phyloP scores from a whole-genome alignment of 164 flowering plant genomes.

The Macadamia tetraphylla region DNA sequence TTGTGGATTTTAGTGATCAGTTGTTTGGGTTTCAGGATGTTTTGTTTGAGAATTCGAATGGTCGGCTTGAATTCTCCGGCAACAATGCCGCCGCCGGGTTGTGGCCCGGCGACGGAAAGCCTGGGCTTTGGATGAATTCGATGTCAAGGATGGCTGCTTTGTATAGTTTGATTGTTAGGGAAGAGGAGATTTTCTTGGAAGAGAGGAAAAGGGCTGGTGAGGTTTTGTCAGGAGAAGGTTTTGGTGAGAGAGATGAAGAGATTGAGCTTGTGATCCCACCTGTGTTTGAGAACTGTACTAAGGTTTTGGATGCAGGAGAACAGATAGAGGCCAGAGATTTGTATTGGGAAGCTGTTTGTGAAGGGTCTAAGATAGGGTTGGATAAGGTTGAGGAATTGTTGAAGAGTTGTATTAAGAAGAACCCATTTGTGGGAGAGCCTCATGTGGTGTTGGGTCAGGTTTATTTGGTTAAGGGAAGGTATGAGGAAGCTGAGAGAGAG shows the following conservation, averaged over 20 bases:
- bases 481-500: constrained; percentile 64
- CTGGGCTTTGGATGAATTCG: constrained; percentile 88
- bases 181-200: constrained; percentile 57
- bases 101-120: constrained; percentile 96
- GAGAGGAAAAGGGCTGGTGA: constrained; percentile 32
- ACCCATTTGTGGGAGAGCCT: constrained; percentile 90
- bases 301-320: constrained; percentile 53
- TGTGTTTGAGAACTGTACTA: constrained; percentile 62
- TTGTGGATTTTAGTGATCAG: constrained; percentile 95
- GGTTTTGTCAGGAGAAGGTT: neutral
- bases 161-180: constrained; percentile 57
- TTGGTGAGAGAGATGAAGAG: constrained; percentile 40
- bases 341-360: constrained; percentile 86
- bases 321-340: constrained; percentile 68
- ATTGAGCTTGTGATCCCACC: constrained; percentile 78
- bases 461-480: constrained; percentile 55
- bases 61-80: constrained; percentile 64
- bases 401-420: constrained; percentile 56
- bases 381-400: constrained; percentile 55
- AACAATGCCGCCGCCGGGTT: constrained; percentile 32
- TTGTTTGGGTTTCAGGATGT: constrained; percentile 74
- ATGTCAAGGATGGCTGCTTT: constrained; percentile 80
- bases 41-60: constrained; percentile 60
- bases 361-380: constrained; percentile 23
- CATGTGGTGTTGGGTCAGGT: constrained; percentile 68